Base-by-base conservation (phyloP, 2,329 filamentous ascomycete species). In the Camillea tinctor region DNA sequence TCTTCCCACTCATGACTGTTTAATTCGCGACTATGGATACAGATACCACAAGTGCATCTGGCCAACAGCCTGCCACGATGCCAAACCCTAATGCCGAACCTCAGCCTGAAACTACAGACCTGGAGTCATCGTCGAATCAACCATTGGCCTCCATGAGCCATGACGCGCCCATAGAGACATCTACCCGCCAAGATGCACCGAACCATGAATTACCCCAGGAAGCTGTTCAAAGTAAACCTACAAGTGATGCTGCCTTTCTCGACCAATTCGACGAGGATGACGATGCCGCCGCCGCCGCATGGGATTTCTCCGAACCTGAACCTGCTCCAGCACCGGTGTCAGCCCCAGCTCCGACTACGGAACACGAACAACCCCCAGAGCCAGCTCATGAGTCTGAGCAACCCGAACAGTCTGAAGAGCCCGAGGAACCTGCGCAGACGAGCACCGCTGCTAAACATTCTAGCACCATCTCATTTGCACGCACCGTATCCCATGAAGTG, bases 401-500 rank as follows among this genome's bases (percentile, higher is more conserved):
- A 56, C 56, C 62, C 58, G 55, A 53, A 57, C 60, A 65, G 57
- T 54, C 56, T 23, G 60, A 61, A 19, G 58, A 62, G 56, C 56
- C 62, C 26, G 61, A 64, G 40, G 61, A 64, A 44, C 50, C 61
- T 13, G 60, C 56, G 7, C 51, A 65, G 19, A 60, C 68, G 22
- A 60, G 69, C 8, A 74, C 75, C 20, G 68, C 73, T 19, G 76
- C 79, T 23, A 85, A 86, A 64, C 86, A 88, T 69, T 72, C 80
- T 9, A 88, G 85, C 72, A 85, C 81, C 53, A 80, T 83, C 70
- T 89, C 87, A 0, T 89, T 89, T 73, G 80, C 85, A 11, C 81
- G 86, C 40, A 89, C 87, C 1, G 85, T 88, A 13, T 83, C 86
- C 11, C 82, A 88, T 59, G 85, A 88, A 56, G 76, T 87, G 22